Evolutionary conservation across 164 flowering plant species (phyloP).

Genomic region (Nymphaea thermarum): DNA sequence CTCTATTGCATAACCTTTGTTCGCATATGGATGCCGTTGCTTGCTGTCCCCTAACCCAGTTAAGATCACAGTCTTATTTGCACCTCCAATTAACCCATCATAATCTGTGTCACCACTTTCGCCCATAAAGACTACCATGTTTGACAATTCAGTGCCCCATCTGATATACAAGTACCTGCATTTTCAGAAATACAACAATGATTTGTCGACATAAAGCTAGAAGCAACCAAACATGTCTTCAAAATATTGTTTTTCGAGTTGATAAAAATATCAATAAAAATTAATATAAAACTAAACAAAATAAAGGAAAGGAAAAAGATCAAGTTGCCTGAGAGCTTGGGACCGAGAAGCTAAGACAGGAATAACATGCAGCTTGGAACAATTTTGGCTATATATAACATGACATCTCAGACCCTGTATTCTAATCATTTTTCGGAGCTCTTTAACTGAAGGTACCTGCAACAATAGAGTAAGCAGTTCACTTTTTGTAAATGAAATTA

Average conservation of each 20-base stretch:
- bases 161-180: conserved; percentile 68
- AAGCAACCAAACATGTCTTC: no score
- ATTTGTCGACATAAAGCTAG: no score
- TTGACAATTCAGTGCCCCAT: conserved; percentile 80
- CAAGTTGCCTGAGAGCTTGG: conserved; percentile 76
- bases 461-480: neutral
- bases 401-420: conserved; percentile 92
- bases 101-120: conserved; percentile 92
- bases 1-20: conserved; percentile 60
- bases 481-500: neutral
- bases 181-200: neutral
- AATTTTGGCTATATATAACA: conserved; percentile 59
- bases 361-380: conserved; percentile 61
- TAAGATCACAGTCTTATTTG: conserved; percentile 64
- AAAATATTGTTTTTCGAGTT: no score
- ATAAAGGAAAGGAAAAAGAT: neutral
- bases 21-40: conserved; percentile 37
- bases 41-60: conserved; percentile 46
- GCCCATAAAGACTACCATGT: conserved; percentile 74
- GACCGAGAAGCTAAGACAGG: conserved; percentile 95
- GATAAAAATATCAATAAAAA: no score
- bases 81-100: conserved; percentile 81
- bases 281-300: neutral
- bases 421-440: conserved; percentile 65
- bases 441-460: conserved; percentile 76